Evolutionary conservation across 345 rosid species (phyloP).

Genomic region (Citrus hindsii): DNA sequence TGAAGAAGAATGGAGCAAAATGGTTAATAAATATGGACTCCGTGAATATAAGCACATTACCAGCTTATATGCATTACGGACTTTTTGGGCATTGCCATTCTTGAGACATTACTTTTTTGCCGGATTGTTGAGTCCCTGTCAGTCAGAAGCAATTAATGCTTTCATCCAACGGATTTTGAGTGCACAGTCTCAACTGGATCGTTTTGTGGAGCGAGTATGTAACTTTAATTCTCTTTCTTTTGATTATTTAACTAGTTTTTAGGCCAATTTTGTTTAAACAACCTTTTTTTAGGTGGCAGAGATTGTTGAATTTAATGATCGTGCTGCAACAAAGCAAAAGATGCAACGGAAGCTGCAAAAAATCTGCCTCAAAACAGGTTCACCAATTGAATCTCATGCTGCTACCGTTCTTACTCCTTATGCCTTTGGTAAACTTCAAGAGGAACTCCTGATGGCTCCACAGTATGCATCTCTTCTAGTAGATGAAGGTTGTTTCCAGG

Average conservation of each 20-base stretch:
- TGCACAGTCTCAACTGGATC: constrained; percentile 39
- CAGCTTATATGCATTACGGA: constrained; percentile 47
- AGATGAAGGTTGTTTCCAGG: constrained; percentile 49
- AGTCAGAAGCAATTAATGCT: constrained; percentile 34
- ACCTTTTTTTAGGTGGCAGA: constrained; percentile 39
- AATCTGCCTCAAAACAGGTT: constrained; percentile 49
- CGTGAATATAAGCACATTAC: constrained; percentile 45
- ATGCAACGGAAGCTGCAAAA: constrained; percentile 32
- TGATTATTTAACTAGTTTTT: neutral
- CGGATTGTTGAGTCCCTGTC: constrained; percentile 34
- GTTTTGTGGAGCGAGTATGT: constrained; percentile 43
- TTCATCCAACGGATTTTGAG: constrained; percentile 42
- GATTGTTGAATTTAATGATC: constrained; percentile 31
- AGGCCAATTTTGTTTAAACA: neutral
- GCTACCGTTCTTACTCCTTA: constrained; percentile 54
- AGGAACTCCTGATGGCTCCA: constrained; percentile 58
- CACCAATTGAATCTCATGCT: constrained; percentile 64
- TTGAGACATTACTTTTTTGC: constrained; percentile 53
- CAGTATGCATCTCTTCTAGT: constrained; percentile 51
- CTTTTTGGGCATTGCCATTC: constrained; percentile 55
- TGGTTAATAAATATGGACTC: constrained; percentile 41
- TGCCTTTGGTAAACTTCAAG: constrained; percentile 55
- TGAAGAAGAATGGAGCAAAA: constrained; percentile 50
- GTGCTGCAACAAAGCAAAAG: constrained; percentile 37
- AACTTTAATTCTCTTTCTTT: neutral